Evolutionary conservation across 2,329 filamentous ascomycete species (phyloP).

Genomic region (Volutella citrinella): DNA sequence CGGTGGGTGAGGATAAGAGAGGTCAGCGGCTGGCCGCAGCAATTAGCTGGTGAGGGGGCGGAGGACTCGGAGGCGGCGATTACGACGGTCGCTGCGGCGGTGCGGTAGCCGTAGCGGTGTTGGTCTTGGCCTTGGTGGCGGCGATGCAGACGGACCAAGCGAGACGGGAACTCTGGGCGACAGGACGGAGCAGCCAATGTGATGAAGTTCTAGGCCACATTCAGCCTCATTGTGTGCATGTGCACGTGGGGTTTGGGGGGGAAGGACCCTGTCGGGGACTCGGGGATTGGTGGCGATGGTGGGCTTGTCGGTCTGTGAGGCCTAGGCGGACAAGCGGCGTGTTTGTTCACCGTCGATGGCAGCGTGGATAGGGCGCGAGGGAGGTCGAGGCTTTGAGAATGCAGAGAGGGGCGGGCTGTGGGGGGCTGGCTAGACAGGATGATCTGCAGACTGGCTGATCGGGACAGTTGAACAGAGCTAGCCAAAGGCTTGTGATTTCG

Average conservation of each 20-base stretch:
- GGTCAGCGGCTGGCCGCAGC: slow-evolving; percentile 2
- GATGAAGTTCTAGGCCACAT: slow-evolving; percentile 25
- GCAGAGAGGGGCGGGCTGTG: too few relatives aligned
- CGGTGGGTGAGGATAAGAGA: slow-evolving; percentile 6
- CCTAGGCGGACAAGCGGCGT: too few relatives aligned
- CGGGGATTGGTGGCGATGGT: slow-evolving; percentile 7
- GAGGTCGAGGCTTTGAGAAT: too few relatives aligned
- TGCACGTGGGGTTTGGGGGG: slow-evolving; percentile 25
- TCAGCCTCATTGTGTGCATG: slow-evolving; percentile 26
- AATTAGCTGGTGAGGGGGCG: slow-evolving; percentile 13
- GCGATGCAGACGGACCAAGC: slow-evolving; percentile 12
- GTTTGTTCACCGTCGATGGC: too few relatives aligned
- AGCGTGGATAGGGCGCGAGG: too few relatives aligned
- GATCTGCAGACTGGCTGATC: too few relatives aligned
- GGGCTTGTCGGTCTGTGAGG: slow-evolving; percentile 10
- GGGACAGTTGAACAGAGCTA: too few relatives aligned
- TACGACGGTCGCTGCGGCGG: slow-evolving; percentile 27
- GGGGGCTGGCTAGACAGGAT: too few relatives aligned
- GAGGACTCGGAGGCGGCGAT: slow-evolving; percentile 22
- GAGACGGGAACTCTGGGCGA: too few relatives aligned
- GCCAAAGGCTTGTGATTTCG: too few relatives aligned
- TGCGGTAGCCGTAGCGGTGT: too few relatives aligned
- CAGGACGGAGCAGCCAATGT: slow-evolving; percentile 16
- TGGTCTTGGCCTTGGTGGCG: slow-evolving; percentile 19
- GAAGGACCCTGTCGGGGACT: slow-evolving; percentile 8